Evolutionary conservation across 331 rosid species (phyloP).

Genomic region (Malus hybrid): DNA sequence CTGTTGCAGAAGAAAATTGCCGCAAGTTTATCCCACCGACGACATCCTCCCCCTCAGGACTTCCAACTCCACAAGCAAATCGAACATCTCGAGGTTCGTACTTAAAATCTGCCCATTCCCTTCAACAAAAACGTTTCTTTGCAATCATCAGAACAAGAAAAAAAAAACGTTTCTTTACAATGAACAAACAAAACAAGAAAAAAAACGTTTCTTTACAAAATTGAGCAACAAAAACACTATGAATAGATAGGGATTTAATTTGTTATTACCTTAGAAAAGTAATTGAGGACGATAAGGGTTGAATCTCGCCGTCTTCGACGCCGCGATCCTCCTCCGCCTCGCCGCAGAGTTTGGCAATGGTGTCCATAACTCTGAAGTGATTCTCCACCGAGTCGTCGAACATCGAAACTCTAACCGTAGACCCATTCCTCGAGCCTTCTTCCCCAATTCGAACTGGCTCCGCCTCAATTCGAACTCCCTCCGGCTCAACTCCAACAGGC

Average conservation of each 20-base stretch:
- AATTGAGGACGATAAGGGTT: slow-evolving; percentile 42
- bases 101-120: slow-evolving; percentile 74
- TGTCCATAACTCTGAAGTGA: slow-evolving; percentile 51
- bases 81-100: slow-evolving; percentile 55
- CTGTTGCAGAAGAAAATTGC: slow-evolving; percentile 69
- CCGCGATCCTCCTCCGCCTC: slow-evolving; percentile 23
- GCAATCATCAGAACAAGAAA: too few relatives aligned
- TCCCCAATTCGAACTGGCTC: not conserved
- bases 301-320: slow-evolving; percentile 36
- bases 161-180: not conserved
- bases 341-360: slow-evolving; percentile 52
- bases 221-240: not conserved
- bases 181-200: not conserved
- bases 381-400: slow-evolving; percentile 61
- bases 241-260: not conserved
- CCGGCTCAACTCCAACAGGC: not conserved
- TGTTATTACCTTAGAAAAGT: slow-evolving; percentile 56
- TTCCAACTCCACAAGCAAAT: slow-evolving; percentile 38
- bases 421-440: slow-evolving; percentile 19
- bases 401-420: slow-evolving; percentile 25
- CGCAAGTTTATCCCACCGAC: slow-evolving; percentile 31
- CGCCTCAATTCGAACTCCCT: not conserved
- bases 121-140: slow-evolving; percentile 9
- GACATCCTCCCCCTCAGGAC: slow-evolving; percentile 29
- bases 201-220: not conserved